Conservation (phyloP, 164 flowering plant species). For the Buxus sempervirens region DNA sequence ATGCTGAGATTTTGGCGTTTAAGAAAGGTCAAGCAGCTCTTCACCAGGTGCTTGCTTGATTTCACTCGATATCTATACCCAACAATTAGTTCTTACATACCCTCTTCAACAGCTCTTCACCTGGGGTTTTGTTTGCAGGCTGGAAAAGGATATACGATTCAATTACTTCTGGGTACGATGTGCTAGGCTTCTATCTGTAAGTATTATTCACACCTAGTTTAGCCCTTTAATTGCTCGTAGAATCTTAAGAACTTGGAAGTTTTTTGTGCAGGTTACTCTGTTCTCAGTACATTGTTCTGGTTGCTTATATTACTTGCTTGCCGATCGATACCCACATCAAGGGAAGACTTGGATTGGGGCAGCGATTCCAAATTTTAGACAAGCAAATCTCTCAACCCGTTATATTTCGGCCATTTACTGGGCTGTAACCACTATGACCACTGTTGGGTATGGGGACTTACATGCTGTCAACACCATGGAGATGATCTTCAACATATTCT, state of each 20-base stretch:
- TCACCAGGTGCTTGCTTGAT: conserved; percentile 58
- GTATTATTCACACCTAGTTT: conserved; percentile 18
- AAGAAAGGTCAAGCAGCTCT: conserved; percentile 66
- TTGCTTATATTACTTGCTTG: conserved; percentile 79
- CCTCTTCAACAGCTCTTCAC: neutral
- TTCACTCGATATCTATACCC: neutral
- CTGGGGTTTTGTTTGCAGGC: conserved; percentile 51
- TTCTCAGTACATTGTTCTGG: conserved; percentile 85
- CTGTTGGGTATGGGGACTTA: conserved; percentile 94
- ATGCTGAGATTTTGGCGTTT: conserved; percentile 86
- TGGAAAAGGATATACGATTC: conserved; percentile 91
- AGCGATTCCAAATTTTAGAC: conserved; percentile 62
- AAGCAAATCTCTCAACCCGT: conserved; percentile 56
- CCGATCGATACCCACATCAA: conserved; percentile 69
- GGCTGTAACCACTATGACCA: conserved; percentile 91
- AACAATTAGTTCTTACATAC: neutral
- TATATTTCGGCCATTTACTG: conserved; percentile 83
- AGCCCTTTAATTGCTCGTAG: neutral
- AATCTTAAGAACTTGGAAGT: neutral
- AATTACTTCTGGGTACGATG: conserved; percentile 86
- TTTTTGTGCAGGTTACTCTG: conserved; percentile 63
- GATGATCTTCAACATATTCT: conserved; percentile 81
- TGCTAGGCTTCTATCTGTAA: conserved; percentile 64
- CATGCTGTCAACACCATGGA: conserved; percentile 84
- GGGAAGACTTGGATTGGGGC: conserved; percentile 84